Evolutionary conservation across 225 moss, liverwort and hornwort genomes (phyloP).

Genomic region (Thuidium tamariscinum): DNA sequence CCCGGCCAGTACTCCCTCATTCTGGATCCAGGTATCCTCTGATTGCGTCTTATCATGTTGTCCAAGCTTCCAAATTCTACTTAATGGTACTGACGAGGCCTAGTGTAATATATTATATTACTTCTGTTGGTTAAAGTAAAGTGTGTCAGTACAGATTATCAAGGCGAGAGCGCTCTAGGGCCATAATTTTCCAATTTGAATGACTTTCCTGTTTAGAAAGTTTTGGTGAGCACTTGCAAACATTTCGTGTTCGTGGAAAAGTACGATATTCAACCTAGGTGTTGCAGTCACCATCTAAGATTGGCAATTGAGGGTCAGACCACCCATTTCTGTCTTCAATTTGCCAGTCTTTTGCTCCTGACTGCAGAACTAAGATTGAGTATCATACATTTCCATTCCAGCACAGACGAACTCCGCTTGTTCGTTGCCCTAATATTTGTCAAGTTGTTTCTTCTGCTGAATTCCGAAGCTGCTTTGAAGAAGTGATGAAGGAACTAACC

Average conservation of each 20-base stretch:
- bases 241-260: not conserved
- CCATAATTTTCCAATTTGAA: not conserved
- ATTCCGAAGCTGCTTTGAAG: not conserved
- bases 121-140: not conserved
- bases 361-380: not conserved
- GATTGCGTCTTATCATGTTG: not conserved
- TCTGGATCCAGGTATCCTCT: conserved; percentile 62
- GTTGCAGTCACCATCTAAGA: not conserved
- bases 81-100: not conserved
- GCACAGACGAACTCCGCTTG: not conserved
- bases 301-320: not conserved
- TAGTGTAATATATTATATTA: not conserved
- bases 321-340: not conserved
- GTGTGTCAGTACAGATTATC: not conserved
- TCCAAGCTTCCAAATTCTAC: not conserved
- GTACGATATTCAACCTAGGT: not conserved
- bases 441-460: not conserved
- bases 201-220: not conserved
- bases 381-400: not conserved
- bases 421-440: not conserved
- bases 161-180: not conserved
- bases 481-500: not conserved
- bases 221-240: not conserved
- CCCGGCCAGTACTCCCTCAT: conserved; percentile 68
- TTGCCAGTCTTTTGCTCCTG: not conserved